A percentile compares a stretch with the other conserved stretches of the same genome.
Conservation (phyloP, 1,284 basidiomycete species). For the Leccinum colubrinum region DNA sequence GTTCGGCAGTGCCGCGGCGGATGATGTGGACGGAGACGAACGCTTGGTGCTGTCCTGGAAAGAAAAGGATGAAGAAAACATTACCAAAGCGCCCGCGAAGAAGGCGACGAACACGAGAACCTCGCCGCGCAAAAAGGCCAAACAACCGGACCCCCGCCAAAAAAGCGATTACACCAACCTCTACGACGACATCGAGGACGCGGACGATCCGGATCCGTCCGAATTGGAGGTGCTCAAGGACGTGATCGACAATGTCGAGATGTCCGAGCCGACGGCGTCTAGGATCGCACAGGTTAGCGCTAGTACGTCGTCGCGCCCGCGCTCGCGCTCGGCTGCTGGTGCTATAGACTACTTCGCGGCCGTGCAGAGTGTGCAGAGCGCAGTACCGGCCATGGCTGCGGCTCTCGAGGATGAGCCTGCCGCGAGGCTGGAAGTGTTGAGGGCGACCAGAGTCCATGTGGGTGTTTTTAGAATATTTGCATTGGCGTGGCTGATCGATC, state of each 20-base stretch:
- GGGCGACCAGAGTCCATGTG: conserved; percentile 20
- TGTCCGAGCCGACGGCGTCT: conserved; percentile 7
- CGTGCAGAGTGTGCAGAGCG: neutral
- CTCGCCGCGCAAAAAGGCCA: conserved; percentile 22
- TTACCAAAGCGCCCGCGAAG: conserved; percentile 25
- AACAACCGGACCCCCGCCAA: neutral
- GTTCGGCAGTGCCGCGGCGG: conserved; percentile 25
- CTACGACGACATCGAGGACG: conserved; percentile 34
- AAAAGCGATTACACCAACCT: conserved; percentile 7
- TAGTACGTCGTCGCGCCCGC: conserved; percentile 8
- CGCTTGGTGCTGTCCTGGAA: conserved; percentile 28
- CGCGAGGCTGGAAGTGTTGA: conserved; percentile 17
- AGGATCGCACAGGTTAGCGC: conserved; percentile 5
- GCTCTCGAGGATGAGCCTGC: conserved; percentile 14
- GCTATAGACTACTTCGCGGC: neutral
- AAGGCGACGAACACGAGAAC: conserved; percentile 10
- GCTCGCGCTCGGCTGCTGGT: neutral
- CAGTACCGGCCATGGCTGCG: neutral
- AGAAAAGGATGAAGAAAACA: conserved; percentile 16
- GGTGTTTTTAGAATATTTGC: neutral
- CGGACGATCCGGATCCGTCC: conserved; percentile 18
- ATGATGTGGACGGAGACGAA: conserved; percentile 21
- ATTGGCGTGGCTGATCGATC: neutral
- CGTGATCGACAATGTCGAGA: conserved; percentile 4
- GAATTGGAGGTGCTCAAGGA: conserved; percentile 22